These are phyloP conservation scores for Exidia glandulosa DNA, from an alignment of 768 basidiomycete genomes.

Conservation along the genomic window DNA sequence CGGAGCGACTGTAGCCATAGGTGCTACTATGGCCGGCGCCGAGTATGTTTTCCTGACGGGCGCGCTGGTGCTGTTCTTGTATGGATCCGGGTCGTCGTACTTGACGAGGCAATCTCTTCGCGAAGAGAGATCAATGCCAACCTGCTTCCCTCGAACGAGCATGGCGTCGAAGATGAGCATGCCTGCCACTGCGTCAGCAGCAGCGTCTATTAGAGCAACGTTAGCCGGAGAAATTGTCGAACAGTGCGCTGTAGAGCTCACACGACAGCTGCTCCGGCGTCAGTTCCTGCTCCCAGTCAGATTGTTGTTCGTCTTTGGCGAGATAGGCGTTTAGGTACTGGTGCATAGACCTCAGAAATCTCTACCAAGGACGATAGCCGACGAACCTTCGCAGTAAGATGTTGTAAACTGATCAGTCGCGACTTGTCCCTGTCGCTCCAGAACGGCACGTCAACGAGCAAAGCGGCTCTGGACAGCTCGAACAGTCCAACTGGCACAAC, in stretches of 20 bases:
- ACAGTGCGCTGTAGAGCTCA: background rate
- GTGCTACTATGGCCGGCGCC: background rate
- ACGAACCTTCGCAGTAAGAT: background rate
- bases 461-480: background rate
- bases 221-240: background rate
- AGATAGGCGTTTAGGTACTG: background rate
- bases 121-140: background rate
- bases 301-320: background rate
- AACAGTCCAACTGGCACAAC: background rate
- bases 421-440: background rate
- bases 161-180: background rate
- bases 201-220: background rate
- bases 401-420: background rate
- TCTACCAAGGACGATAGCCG: background rate
- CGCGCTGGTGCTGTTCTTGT: background rate
- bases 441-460: background rate
- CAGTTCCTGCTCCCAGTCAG: background rate
- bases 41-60: background rate
- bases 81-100: background rate
- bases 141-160: too few relatives aligned
- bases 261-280: background rate
- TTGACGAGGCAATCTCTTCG: background rate
- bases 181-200: background rate
- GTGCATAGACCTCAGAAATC: background rate
- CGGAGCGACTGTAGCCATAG: too few relatives aligned